Conservation (phyloP, 73 alveolate genomes). For the Effrenium voratum region DNA sequence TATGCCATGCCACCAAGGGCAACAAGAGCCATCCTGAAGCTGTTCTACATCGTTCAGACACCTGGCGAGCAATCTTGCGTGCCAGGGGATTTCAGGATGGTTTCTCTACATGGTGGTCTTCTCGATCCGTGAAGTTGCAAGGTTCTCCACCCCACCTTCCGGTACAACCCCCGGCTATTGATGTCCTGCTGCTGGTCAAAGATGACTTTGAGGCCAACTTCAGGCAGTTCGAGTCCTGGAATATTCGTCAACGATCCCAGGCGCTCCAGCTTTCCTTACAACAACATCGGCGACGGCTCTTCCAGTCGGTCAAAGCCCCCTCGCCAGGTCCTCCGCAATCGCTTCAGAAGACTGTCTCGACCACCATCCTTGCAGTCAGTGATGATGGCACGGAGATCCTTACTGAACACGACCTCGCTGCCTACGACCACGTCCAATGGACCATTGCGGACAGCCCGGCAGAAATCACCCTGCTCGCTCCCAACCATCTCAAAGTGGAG, state of each 20-base stretch:
- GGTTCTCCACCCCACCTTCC: not conserved
- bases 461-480: not conserved
- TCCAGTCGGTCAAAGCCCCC: not conserved
- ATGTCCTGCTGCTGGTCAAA: not conserved
- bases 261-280: too few species aligned
- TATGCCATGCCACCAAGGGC: not conserved
- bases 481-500: not conserved
- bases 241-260: not conserved
- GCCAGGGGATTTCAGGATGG: not conserved
- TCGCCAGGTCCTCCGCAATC: not conserved
- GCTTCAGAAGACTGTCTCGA: not conserved
- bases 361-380: not conserved
- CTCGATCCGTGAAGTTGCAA: not conserved
- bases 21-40: not conserved
- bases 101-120: not conserved
- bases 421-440: not conserved
- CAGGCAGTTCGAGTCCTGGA: not conserved
- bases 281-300: not conserved
- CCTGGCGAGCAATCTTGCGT: not conserved
- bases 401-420: not conserved
- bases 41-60: not conserved
- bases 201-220: not conserved
- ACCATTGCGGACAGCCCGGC: not conserved
- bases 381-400: not conserved
- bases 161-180: not conserved